These are phyloP conservation scores for Phialophora verrucosa DNA, from an alignment of 2,329 filamentous ascomycete species.

Conservation along the genomic window DNA sequence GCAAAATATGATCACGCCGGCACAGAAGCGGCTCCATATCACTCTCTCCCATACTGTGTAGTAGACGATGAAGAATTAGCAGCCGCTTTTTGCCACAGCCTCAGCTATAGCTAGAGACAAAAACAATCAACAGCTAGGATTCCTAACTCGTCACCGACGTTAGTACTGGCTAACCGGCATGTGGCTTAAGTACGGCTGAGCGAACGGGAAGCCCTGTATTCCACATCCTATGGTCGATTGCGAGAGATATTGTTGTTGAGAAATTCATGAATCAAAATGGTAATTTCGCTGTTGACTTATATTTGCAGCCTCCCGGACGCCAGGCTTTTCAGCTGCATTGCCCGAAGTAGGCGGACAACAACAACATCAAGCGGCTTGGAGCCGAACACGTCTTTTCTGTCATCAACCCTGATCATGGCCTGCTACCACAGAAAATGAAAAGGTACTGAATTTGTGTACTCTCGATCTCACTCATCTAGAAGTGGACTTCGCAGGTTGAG, in stretches of 20 bases:
- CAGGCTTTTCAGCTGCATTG: too few species aligned
- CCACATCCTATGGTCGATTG: conserved; percentile 15
- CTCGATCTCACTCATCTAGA: too few species aligned
- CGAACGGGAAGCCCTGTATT: conserved; percentile 17
- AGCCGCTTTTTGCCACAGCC: not conserved
- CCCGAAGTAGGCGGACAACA: too few species aligned
- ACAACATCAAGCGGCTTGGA: too few species aligned
- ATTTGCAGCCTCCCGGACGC: too few species aligned
- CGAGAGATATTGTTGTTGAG: not conserved
- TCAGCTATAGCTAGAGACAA: not conserved
- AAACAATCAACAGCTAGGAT: conserved; percentile 13
- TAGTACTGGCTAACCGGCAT: conserved; percentile 10
- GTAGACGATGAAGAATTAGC: not conserved
- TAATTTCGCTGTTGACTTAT: not conserved
- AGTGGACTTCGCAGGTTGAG: too few species aligned
- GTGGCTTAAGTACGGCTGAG: conserved; percentile 17
- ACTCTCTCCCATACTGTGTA: too few species aligned
- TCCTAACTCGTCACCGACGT: conserved; percentile 7
- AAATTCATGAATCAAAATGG: not conserved
- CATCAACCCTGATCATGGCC: too few species aligned
- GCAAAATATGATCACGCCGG: not conserved
- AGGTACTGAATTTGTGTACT: too few species aligned
- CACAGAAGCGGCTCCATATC: not conserved
- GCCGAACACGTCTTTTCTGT: too few species aligned
- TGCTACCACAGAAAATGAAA: too few species aligned